These are phyloP conservation scores for Sporothrix brunneoviolacea DNA, from an alignment of 2,329 filamentous ascomycete genomes.

Conservation along the genomic window DNA sequence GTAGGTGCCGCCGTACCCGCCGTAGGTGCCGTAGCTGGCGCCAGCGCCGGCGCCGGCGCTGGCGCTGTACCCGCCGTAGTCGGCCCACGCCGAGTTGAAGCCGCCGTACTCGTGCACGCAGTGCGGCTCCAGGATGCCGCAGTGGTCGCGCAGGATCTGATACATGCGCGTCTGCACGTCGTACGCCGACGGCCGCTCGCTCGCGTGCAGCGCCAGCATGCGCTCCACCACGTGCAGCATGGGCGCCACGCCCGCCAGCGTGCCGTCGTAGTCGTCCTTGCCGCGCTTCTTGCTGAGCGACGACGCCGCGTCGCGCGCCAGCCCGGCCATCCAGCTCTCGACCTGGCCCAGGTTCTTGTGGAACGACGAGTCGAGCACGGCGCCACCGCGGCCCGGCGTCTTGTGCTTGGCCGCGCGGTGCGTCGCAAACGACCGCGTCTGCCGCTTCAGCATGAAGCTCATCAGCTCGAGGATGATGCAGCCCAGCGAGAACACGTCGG, in stretches of 20 bases:
- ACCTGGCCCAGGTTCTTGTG: conserved; percentile 65
- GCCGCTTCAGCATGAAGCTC: conserved; percentile 62
- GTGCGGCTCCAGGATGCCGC: conserved; percentile 43
- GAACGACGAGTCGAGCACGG: conserved; percentile 62
- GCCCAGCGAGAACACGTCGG: conserved; percentile 67
- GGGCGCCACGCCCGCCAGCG: conserved; percentile 46
- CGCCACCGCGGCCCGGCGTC: conserved; percentile 49
- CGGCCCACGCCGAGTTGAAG: conserved; percentile 6
- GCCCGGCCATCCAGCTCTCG: conserved; percentile 57
- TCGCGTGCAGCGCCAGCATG: conserved; percentile 49
- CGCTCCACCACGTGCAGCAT: conserved; percentile 45
- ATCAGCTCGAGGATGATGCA: conserved; percentile 68
- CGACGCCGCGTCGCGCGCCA: conserved; percentile 51
- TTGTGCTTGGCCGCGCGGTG: conserved; percentile 62
- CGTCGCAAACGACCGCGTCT: conserved; percentile 56
- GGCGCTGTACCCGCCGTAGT: neutral
- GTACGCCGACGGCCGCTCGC: conserved; percentile 45
- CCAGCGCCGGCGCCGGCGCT: neutral
- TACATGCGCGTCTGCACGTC: conserved; percentile 49
- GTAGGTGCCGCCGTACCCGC: neutral
- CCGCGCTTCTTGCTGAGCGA: conserved; percentile 19
- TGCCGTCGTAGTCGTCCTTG: conserved; percentile 32
- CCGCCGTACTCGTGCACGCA: conserved; percentile 44
- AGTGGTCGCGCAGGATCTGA: conserved; percentile 43
- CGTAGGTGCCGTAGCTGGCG: conserved; percentile 8